Percentiles rank a stretch among this genome's conserved stretches.
Evolutionary conservation across 176 grass and related monocot species (phyloP).

Genomic region (Oryza meridionalis): DNA sequence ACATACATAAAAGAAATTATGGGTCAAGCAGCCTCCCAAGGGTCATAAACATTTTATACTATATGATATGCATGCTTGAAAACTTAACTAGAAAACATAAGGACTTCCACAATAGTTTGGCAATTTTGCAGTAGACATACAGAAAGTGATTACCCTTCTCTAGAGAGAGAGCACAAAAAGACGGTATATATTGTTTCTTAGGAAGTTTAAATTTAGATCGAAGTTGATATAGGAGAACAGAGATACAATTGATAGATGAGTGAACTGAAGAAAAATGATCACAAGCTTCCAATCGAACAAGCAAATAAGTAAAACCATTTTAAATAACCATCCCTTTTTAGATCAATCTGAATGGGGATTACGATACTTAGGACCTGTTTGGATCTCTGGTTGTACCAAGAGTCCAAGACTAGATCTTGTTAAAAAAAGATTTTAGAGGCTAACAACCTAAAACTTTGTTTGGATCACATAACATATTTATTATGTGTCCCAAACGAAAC

Average conservation of each 20-base stretch:
- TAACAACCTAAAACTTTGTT: background rate
- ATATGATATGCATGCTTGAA: constrained; percentile 12
- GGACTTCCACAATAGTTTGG: background rate
- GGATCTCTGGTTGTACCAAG: background rate
- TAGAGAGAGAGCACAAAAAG: background rate
- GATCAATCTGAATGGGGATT: background rate
- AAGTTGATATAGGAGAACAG: background rate
- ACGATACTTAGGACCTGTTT: background rate
- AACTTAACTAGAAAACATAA: constrained; percentile 16
- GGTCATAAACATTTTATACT: background rate
- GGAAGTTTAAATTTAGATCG: background rate
- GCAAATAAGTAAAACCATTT: constrained; percentile 2
- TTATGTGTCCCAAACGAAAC: background rate
- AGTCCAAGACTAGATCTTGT: background rate
- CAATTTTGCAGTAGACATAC: background rate
- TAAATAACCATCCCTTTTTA: constrained; percentile 17
- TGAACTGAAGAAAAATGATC: constrained; percentile 1
- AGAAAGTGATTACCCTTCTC: background rate
- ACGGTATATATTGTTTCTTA: background rate
- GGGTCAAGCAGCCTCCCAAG: background rate
- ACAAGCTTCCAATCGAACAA: background rate
- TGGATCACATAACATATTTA: background rate
- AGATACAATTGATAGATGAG: background rate
- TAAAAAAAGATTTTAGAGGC: background rate
- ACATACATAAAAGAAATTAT: constrained; percentile 26